Conservation (phyloP, 805 yeast species). For the Myxozyma lipomycoides region DNA sequence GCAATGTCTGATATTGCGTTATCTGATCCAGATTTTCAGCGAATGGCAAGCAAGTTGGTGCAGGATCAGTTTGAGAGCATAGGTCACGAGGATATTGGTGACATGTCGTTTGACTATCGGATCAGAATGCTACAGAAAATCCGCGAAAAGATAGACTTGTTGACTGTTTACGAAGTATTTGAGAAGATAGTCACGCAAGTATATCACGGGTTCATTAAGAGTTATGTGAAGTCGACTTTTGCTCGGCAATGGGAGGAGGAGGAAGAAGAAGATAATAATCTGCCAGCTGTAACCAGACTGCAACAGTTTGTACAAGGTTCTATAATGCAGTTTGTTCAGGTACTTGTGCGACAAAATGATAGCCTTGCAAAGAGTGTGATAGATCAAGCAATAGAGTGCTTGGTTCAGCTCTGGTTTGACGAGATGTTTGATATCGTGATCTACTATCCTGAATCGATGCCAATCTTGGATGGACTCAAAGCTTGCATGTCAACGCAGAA, state of each 20-base stretch:
- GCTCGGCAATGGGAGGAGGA: constrained; percentile 14
- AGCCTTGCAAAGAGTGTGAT: constrained; percentile 4
- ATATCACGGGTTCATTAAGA: constrained; percentile 13
- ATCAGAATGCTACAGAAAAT: constrained; percentile 2
- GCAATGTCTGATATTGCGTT: constrained; percentile 21
- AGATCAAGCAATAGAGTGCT: constrained; percentile 14
- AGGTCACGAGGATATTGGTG: background rate
- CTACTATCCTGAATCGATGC: constrained; percentile 49
- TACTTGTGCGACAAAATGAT: constrained; percentile 9
- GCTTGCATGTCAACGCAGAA: constrained; percentile 45
- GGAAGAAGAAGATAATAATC: constrained; percentile 1
- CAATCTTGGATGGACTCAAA: constrained; percentile 57
- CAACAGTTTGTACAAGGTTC: constrained; percentile 7
- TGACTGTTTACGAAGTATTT: constrained; percentile 9
- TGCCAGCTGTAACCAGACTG: constrained; percentile 9
- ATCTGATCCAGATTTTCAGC: constrained; percentile 17
- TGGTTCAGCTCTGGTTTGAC: constrained; percentile 33
- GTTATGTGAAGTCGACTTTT: constrained; percentile 8
- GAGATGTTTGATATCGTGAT: constrained; percentile 60
- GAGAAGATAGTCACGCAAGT: constrained; percentile 19
- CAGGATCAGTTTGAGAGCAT: constrained; percentile 7
- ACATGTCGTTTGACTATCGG: background rate
- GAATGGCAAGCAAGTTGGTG: constrained; percentile 8
- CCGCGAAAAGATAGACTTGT: background rate
- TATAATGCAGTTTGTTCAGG: constrained; percentile 1